A percentile compares a stretch with the other conserved stretches of the same genome.
Conservation (phyloP, 768 basidiomycete genomes). For the Boletus tylopilopsis region DNA sequence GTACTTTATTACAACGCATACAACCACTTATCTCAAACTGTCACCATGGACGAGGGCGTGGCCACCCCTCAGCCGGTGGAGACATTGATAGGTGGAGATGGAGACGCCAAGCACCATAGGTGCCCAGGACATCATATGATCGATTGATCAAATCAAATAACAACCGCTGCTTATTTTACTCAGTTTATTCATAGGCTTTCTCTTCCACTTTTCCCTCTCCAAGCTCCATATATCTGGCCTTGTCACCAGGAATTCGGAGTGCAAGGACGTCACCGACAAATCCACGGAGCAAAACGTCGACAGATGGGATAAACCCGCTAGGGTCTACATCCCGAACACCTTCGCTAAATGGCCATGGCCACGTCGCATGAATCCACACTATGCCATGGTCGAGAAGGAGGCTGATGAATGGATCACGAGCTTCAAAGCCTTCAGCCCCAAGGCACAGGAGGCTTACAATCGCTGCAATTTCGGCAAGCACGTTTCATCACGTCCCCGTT, state of each 20-base stretch:
- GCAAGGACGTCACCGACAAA: background rate
- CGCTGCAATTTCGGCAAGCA: conserved; percentile 9
- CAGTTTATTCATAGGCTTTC: background rate
- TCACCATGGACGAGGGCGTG: no score
- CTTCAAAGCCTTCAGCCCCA: conserved; percentile 9
- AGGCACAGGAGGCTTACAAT: conserved; percentile 11
- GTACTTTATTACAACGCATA: no score
- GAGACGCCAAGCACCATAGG: no score
- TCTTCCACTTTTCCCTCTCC: background rate
- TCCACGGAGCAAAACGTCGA: no score
- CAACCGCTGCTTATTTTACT: no score
- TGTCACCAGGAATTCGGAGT: background rate
- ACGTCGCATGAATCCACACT: conserved; percentile 4
- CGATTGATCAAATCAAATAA: no score
- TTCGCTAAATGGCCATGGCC: conserved; percentile 15
- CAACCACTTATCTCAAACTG: no score
- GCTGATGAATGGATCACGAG: conserved; percentile 2
- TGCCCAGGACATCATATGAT: no score
- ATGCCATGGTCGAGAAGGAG: conserved; percentile 2
- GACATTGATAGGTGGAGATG: no score
- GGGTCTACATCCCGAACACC: conserved; percentile 13
- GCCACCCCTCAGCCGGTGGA: no score
- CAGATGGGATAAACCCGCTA: background rate
- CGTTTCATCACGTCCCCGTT: background rate
- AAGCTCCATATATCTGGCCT: background rate